These are phyloP conservation scores for Paracoccidioides brasiliensis DNA, from an alignment of 2,329 filamentous ascomycete species.

Conservation along the genomic window DNA sequence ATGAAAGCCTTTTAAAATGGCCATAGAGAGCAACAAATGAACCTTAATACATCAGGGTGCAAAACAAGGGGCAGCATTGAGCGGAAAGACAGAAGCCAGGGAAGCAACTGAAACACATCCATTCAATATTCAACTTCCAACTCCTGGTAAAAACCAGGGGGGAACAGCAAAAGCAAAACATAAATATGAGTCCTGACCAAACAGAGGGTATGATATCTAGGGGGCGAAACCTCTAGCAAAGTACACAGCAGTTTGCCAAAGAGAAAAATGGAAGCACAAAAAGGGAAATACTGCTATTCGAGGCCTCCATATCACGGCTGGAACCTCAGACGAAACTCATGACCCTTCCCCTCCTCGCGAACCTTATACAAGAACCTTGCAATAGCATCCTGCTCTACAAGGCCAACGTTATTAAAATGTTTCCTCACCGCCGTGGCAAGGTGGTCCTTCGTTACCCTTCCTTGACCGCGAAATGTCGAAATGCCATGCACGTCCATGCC, in stretches of 20 bases:
- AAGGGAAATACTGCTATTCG: neutral
- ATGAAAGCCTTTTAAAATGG: no score
- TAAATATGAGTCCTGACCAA: neutral
- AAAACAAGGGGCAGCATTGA: no score
- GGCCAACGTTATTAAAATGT: conserved; percentile 35
- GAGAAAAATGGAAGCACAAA: neutral
- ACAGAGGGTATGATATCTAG: neutral
- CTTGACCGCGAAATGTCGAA: conserved; percentile 16
- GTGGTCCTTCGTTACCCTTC: conserved; percentile 29
- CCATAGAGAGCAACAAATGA: no score
- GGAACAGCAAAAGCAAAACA: neutral
- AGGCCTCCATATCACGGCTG: conserved; percentile 20
- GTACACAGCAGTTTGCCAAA: neutral
- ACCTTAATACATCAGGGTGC: no score
- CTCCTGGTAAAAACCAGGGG: neutral
- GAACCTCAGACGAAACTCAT: conserved; percentile 31
- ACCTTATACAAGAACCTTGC: conserved; percentile 37
- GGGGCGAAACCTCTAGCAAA: neutral
- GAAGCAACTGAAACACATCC: neutral
- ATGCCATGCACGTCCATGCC: neutral
- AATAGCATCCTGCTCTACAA: conserved; percentile 36
- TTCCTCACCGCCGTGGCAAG: conserved; percentile 33
- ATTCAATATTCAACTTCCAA: neutral
- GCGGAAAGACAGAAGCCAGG: neutral
- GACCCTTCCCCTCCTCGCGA: conserved; percentile 31